Base-by-base conservation (phyloP, 108 stramenopile species). In the Pseudonitzschia multiseries region DNA sequence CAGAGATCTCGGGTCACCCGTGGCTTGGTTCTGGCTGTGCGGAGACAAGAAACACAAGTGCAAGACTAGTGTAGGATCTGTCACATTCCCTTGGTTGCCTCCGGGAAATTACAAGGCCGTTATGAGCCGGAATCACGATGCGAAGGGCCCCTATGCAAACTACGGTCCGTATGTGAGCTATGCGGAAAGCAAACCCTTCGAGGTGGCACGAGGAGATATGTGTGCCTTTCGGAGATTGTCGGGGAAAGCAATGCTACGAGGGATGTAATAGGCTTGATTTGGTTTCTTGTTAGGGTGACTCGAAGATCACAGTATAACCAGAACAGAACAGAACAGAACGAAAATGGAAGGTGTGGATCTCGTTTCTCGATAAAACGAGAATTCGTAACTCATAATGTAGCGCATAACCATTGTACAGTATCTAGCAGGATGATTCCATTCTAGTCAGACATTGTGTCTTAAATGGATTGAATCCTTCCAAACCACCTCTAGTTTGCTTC, bases 11-110 rank as follows among this genome's bases (percentile, higher is more conserved):
- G 66, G 66, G 26, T 27, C 66, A 14, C 66, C 66, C 20, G 66
- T 67, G n/a, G 20, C 66, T 18, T 67, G 66, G 66, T 67, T 40
- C 22, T 67, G 66, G 66, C 22, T 29, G 28, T 67, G 66, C 22
- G 66, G 66, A 10, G 46, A 50, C 26, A 67, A 67, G 28, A 67
- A 48, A 50, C 2, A 24, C 10, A 44, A 67, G 44, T 67, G 66
- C 24, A 10, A 0, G 24, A 67, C 44, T 14, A 48, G 66, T 17
- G 46, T 67, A 2, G 44, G 66, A 14, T 48, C 66, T 8, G 44
- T 67, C 6, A 67, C 66, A 2, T 67, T 67, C 27, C 42, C 42
- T 0, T 67, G 66, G 66, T 44, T 67, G 1, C 66, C 66, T 6
- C 43, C 42, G 15, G 66, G 66, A 27, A 48, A 10, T 1, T 67